Evolutionary conservation across 768 basidiomycete species (phyloP).

Genomic region (Tricholoma saponaceum): DNA sequence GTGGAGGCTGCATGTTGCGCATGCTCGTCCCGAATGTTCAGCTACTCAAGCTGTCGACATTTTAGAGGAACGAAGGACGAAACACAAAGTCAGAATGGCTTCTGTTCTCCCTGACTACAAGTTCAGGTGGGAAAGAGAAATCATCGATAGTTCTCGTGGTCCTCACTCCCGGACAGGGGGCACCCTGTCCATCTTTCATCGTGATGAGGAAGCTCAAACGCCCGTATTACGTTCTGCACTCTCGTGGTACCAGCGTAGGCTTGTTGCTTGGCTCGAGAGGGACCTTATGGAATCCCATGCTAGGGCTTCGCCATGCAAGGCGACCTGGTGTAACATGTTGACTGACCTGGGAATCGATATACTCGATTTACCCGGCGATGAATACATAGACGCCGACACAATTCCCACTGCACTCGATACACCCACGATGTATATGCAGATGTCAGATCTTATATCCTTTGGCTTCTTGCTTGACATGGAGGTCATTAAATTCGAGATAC

Average conservation of each 20-base stretch:
- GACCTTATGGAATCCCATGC: not conserved
- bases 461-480: slow-evolving; percentile 7
- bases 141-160: not conserved
- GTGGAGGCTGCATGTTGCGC: not conserved
- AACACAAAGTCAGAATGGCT: not conserved
- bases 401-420: slow-evolving; percentile 3
- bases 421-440: slow-evolving; percentile 2
- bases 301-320: slow-evolving; percentile 1
- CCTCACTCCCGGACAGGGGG: not conserved
- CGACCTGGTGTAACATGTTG: slow-evolving; percentile 10
- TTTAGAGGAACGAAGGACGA: not conserved
- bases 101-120: not conserved
- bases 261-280: not conserved
- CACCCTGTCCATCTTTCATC: not conserved
- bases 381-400: slow-evolving; percentile 6
- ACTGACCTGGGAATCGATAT: slow-evolving; percentile 4
- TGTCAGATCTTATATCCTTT: slow-evolving; percentile 6
- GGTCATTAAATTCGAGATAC: not conserved
- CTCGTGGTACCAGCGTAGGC: not conserved
- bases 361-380: not conserved
- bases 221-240: not conserved
- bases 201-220: not conserved
- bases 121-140: not conserved
- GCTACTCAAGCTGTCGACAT: not conserved
- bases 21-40: not conserved